Base-by-base conservation (phyloP, 1,284 basidiomycete genomes). In the Papiliotrema fonsecae region DNA sequence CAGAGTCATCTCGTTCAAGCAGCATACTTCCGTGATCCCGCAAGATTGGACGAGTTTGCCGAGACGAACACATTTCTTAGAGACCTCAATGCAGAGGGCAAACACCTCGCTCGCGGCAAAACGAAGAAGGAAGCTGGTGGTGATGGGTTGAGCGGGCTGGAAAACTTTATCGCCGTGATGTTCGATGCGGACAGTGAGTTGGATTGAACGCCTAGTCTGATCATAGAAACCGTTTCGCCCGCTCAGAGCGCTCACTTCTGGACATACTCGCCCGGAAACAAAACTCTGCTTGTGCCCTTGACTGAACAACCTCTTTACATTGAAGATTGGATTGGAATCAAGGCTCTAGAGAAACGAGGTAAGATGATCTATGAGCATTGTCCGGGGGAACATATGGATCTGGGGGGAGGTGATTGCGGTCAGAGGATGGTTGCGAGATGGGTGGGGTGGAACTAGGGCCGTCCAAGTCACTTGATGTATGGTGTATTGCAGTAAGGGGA, bases 21-120 rank as follows among this genome's bases (percentile, higher is more conserved):
- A 1, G 91, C 97, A 65, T 98, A 97, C 74, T 97, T 81, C 72
- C 83, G 94, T 34, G 92, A 97, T 72, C 85, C 88, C 4, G 75
- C 74, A n/a, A 81, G 84, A 22, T 75, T 92, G 40, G 78, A 80
- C 6, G 72, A 77, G 9, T 98, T 97, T 67, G 77, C 88, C 30
- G 64, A 75, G 3, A 70, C 79, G 6, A 92, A 88, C 70, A 62
- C 65, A 42, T 78, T 76, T 48, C 38, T 77, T 34, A 57, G 69
- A 16, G 69, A 76, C 54, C 58, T 77, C 25, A 69, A 69, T 50
- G 63, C 50, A 7, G 64, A 69, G 43, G 56, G 56, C 42, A 24
- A 38, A 37, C 42, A 37, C 26, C 25, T 35, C 39, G 43, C 25
- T 40, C 27, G 51, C 47, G 42, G 49, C 49, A 19, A 49, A 42